Evolutionary conservation across 2,329 filamentous ascomycete genomes (phyloP).

Genomic region (Fusarium sp.): DNA sequence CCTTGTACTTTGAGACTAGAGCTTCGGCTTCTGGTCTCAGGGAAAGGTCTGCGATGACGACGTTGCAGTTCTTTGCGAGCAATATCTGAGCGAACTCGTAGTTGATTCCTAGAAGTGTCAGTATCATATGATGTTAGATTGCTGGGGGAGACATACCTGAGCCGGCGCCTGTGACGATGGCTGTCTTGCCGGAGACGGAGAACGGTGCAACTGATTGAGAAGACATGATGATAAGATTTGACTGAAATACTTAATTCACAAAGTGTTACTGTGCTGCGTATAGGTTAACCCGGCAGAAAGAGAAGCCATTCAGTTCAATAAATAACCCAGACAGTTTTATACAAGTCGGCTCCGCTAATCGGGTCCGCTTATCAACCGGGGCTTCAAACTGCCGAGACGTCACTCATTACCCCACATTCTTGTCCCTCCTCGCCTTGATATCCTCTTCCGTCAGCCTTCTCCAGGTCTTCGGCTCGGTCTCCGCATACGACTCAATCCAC

Average conservation of each 20-base stretch:
- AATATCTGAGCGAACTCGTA: constrained; percentile 56
- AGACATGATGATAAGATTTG: constrained; percentile 2
- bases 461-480: not conserved
- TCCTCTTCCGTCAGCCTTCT: not conserved
- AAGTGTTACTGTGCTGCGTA: not conserved
- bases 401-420: constrained; percentile 32
- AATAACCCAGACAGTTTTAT: not conserved
- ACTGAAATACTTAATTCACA: not conserved
- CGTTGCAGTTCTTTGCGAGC: constrained; percentile 54
- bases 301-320: not conserved
- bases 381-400: not conserved
- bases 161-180: constrained; percentile 33
- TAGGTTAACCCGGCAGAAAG: fast-evolving
- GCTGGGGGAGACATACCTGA: constrained; percentile 1
- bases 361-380: constrained; percentile 4
- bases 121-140: not conserved
- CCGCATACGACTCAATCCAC: not conserved
- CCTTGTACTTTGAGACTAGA: constrained; percentile 43
- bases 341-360: constrained; percentile 2
- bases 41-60: constrained; percentile 56
- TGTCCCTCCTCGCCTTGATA: constrained; percentile 22
- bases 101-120: constrained; percentile 19
- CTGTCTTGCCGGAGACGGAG: constrained; percentile 34
- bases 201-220: constrained; percentile 9
- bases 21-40: constrained; percentile 54